These are phyloP conservation scores for Durio zibethinus DNA, from an alignment of 345 rosid species.

Conservation along the genomic window DNA sequence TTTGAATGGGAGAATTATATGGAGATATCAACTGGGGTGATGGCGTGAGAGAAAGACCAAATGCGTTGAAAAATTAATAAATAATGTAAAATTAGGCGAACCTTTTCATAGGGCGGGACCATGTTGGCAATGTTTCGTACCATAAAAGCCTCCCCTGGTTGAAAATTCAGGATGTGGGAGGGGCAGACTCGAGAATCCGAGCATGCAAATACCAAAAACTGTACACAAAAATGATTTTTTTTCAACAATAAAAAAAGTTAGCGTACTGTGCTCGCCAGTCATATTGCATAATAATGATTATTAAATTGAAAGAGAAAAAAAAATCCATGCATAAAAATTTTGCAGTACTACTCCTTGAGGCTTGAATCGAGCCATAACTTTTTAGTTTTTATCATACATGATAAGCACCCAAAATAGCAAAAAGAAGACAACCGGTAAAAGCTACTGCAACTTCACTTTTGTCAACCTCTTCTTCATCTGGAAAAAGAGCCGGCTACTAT, in stretches of 20 bases:
- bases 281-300: background rate
- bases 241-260: background rate
- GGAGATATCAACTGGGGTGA: background rate
- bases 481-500: background rate
- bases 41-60: background rate
- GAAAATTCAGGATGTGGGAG: constrained; percentile 79
- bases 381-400: background rate
- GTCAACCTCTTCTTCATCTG: background rate
- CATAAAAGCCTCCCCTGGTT: constrained; percentile 95
- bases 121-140: constrained; percentile 97
- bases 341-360: background rate
- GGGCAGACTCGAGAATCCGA: constrained; percentile 97
- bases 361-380: background rate
- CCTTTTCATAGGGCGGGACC: constrained; percentile 87
- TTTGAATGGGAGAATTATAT: background rate
- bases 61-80: background rate
- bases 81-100: constrained; percentile 9
- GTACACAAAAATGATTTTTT: constrained; percentile 18
- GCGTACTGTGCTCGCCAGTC: background rate
- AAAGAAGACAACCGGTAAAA: background rate
- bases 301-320: background rate
- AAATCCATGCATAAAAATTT: background rate
- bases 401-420: background rate
- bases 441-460: background rate
- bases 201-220: constrained; percentile 97